Base-by-base conservation (phyloP, 768 basidiomycete species). In the Pholiota molesta region DNA sequence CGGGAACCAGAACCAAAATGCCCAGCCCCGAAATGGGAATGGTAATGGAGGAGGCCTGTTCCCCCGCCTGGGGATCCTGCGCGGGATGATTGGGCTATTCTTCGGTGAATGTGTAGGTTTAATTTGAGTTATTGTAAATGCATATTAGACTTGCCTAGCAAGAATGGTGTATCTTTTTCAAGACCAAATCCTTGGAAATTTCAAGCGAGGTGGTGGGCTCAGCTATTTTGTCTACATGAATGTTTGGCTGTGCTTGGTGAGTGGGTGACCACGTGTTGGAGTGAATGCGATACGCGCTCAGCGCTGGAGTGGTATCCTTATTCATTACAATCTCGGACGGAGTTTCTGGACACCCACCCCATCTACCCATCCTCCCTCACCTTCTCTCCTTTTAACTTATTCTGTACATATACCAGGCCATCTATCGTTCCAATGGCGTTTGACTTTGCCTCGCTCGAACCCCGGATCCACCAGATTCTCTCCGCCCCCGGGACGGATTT, bases 401-500 rank as follows among this genome's bases (percentile, higher is more conserved):
- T 69, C 58, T 67, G 49, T 67, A 70, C 67, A 63, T 67, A 66
- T 62, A 66, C 63, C 63, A 55, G 57, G 55, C 54, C 61, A 29
- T 40, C 49, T 57, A 51, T 47, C 29, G 64, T 37, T 60, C 51
- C 60, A 59, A 89, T 89, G 87, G 69, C 70, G 62, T 78, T 84
- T 69, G 81, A 88, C 70, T 77, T 86, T 52, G 68, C 72, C 62
- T 74, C 80, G 61, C 81, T 92, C 65, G 83, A 87, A 73, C 80
- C 83, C 13, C 81, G 78, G 62, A 89, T 95, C 70, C 81, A 80
- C 65, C 77, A 80, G 61, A 92, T 95, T 72, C 85, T 95, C 55
- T 81, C 85, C 31, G 88, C 89, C 19, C 93, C 93, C 3, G 88
- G 86, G 52, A 89, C 85, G 52, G 90, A 95, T 80, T 82, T 95